Evolutionary conservation across 2,329 filamentous ascomycete genomes (phyloP), one percentile per base, ranked within the genome.

Genomic region (Gnomoniopsis sp.): DNA sequence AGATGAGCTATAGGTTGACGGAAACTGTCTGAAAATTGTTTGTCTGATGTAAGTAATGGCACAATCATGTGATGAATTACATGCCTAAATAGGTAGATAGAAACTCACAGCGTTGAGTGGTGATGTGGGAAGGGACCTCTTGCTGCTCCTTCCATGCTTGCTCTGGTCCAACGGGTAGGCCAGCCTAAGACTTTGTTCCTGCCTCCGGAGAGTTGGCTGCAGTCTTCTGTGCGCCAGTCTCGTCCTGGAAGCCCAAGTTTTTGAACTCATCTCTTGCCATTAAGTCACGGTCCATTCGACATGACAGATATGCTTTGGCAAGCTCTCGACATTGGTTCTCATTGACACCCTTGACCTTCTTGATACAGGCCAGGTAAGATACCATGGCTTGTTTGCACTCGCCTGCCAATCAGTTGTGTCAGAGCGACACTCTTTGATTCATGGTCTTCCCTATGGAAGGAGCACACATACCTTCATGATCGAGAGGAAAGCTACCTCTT

Each of bases 231-330:
- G 19, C 11, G 19, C 19, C 12, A 4, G 44, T 10, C 43, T 21
- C 51, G 33, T 84, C 80, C 6, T 79, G 77, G 66, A 96, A 95
- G 0, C 95, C 95, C 44, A 99, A 78, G 70, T 99, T 99, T 74
- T 90, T 91, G 74, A 98, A 95, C 60, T 96, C 90, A 70, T 99
- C 95, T 66, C 85, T 91, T 8, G 93, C 93, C 95, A 99, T 99
- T 34, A 99, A 78, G 70, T 98, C 97, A 66, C 92, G 92, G 86
- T 98, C 93, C 95, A 99, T 99, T 51, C 95, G 86, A 74, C 95
- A 99, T 52, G 85, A 79, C 55, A 99, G 79, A 73, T 99, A 99
- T 33, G 86, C 83, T 77, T 97, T 98, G 61, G 93, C 93, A 56
- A 97, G 75, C 68, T 85, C 79, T 58, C 95, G 88, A 72, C 95